Evolutionary conservation across 2,329 filamentous ascomycete species (phyloP).

Genomic region (Microsporum audouinii): DNA sequence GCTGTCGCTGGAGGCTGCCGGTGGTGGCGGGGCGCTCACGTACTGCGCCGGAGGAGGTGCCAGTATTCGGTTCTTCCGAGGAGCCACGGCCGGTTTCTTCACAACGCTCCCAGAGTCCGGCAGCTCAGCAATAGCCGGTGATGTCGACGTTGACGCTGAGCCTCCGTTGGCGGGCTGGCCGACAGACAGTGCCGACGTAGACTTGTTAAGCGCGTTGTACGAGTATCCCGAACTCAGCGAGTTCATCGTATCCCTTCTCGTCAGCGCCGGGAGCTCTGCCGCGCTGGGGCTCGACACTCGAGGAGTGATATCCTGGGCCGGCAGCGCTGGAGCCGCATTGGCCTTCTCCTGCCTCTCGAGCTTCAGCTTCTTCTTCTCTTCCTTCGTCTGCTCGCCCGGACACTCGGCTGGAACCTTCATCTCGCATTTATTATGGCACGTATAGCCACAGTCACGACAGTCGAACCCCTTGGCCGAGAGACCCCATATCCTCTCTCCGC

Average conservation of each 20-base stretch:
- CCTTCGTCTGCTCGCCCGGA: slow-evolving; percentile 84
- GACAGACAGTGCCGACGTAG: slow-evolving; percentile 51
- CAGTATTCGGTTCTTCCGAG: slow-evolving; percentile 60
- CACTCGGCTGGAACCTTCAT: slow-evolving; percentile 97
- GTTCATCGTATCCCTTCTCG: slow-evolving; percentile 76
- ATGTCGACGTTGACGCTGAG: slow-evolving; percentile 29
- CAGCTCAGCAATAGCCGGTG: slow-evolving; percentile 15
- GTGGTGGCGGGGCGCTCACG: slow-evolving; percentile 53
- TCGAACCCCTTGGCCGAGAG: slow-evolving; percentile 93
- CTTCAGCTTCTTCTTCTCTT: slow-evolving; percentile 91
- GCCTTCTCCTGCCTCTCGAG: slow-evolving; percentile 70
- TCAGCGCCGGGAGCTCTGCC: slow-evolving; percentile 56
- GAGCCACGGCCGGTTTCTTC: slow-evolving; percentile 21
- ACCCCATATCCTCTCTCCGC: slow-evolving; percentile 94
- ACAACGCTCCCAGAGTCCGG: slow-evolving; percentile 19
- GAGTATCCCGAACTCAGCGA: slow-evolving; percentile 83
- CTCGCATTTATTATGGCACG: slow-evolving; percentile 96
- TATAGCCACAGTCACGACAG: slow-evolving; percentile 92
- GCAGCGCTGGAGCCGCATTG: slow-evolving; percentile 38
- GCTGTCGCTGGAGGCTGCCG: slow-evolving; percentile 14
- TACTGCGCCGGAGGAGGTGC: slow-evolving; percentile 81
- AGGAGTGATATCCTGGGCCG: slow-evolving; percentile 24
- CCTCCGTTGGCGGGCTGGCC: slow-evolving; percentile 40
- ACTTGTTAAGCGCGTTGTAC: slow-evolving; percentile 58
- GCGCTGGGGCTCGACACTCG: slow-evolving; percentile 23